Percentiles rank a stretch among this genome's conserved stretches.
Evolutionary conservation across 2,329 filamentous ascomycete genomes (phyloP).

Genomic region (Aspergillus puulaauensis): DNA sequence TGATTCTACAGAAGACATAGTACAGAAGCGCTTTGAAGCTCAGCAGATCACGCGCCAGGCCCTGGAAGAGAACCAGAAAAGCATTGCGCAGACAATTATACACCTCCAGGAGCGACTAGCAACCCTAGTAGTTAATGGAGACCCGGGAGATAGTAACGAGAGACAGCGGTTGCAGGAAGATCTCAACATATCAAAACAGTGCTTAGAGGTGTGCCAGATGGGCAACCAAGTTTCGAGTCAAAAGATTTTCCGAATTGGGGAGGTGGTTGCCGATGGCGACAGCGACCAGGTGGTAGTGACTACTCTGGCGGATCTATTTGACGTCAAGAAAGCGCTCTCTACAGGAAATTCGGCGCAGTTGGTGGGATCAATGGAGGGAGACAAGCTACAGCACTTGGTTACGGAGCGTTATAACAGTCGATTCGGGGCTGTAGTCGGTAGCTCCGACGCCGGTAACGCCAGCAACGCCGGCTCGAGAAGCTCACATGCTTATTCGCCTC

Average conservation of each 20-base stretch:
- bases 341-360: constrained; percentile 36
- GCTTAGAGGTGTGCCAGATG: constrained; percentile 40
- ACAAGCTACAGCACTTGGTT: constrained; percentile 24
- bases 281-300: constrained; percentile 45
- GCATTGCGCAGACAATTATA: constrained; percentile 30
- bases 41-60: constrained; percentile 31
- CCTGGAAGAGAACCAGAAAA: constrained; percentile 32
- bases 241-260: constrained; percentile 38
- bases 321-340: constrained; percentile 38
- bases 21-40: constrained; percentile 29
- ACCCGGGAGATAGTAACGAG: constrained; percentile 17
- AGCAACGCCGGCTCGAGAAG: not conserved
- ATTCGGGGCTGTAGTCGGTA: constrained; percentile 19
- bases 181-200: constrained; percentile 36
- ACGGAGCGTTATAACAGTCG: constrained; percentile 32
- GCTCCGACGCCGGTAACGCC: not conserved
- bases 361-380: constrained; percentile 38
- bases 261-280: constrained; percentile 38
- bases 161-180: constrained; percentile 35
- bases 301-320: constrained; percentile 44
- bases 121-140: constrained; percentile 21
- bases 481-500: too few species aligned
- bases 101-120: constrained; percentile 35
- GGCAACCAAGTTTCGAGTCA: constrained; percentile 31
- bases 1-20: constrained; percentile 10